Base-by-base conservation (phyloP, 441 rosid species). In the Gossypium lobatum region DNA sequence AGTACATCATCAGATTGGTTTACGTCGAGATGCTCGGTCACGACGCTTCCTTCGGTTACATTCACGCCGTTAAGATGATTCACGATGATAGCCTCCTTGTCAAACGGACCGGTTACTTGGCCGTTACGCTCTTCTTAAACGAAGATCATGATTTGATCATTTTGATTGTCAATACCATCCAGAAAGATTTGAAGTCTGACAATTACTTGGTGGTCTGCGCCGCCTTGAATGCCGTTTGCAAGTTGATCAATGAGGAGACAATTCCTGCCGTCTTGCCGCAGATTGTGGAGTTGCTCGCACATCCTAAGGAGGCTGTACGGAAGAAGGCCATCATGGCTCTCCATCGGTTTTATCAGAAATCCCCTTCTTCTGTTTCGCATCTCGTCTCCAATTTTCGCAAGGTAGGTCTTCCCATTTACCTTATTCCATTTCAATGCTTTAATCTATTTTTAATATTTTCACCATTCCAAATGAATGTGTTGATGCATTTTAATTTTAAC, bases 21-120 rank as follows among this genome's bases (percentile, higher is more conserved):
- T 95, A 93, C 83, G 82, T 95, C 34, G 99, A 95, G 90, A 95
- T 95, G 99, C 87, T 95, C 13, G 99, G 99, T 20, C 98, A 95
- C 76, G 97, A 93, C 75, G 96, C 99, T 34, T 93, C 98, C 2
- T 95, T 95, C 60, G 98, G 98, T 14, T 90, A 93, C 86, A 95
- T 95, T 76, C 96, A 95, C 78, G 96, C 99, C 75, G 99, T 95
- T 28, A 95, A 95, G 83, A 95, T 95, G 99, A 95, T 98, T 0
- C 99, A 95, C 81, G 95, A 90, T 64, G 99, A 91, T 60, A 84
- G 48, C 69, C 80, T 95, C 6, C 79, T 81, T 26, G 96, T 93
- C 59, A 95, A 95, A 76, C 91, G 99, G 61, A 95, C 98, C 2
- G 99, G 99, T 1, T 95, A 95, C 87, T 77, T 95, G 64, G 98